Conservation (phyloP, 345 rosid species). For the Aegle marmelos region DNA sequence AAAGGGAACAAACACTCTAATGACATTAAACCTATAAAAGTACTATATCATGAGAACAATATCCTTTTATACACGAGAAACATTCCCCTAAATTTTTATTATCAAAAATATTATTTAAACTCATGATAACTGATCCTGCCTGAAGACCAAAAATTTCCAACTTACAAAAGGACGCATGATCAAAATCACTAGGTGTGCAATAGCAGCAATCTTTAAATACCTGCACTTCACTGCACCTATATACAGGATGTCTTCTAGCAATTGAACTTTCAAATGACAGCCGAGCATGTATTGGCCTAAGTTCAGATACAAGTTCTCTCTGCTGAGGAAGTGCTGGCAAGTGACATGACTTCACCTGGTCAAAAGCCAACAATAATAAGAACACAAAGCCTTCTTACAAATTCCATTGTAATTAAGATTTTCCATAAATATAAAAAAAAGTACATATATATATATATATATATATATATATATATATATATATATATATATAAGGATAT, state of each 20-base stretch:
- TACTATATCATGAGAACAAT: neutral
- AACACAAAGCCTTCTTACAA: neutral
- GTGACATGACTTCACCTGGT: slow-evolving; percentile 52
- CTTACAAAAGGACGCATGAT: neutral
- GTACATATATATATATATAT: too few species aligned
- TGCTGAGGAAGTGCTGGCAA: slow-evolving; percentile 68
- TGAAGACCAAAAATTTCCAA: neutral
- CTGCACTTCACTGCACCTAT: slow-evolving; percentile 84
- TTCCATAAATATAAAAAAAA: neutral
- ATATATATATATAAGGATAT: too few species aligned
- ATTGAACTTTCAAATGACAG: slow-evolving; percentile 50
- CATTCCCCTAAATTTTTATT: neutral
- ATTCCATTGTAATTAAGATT: neutral
- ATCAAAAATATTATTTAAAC: neutral
- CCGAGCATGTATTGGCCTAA: slow-evolving; percentile 68
- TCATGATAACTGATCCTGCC: neutral
- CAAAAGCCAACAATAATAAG: neutral
- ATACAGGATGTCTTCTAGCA: slow-evolving; percentile 75
- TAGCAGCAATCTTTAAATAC: slow-evolving; percentile 33
- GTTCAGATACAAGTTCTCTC: slow-evolving; percentile 69
- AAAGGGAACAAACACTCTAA: neutral
- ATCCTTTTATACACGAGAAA: neutral
- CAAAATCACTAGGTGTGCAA: neutral
- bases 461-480: too few species aligned
- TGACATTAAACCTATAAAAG: neutral